phyloP scores from a whole-genome alignment of 1,139 yeast genomes.

The Saccharomycopsis crataegensis region DNA sequence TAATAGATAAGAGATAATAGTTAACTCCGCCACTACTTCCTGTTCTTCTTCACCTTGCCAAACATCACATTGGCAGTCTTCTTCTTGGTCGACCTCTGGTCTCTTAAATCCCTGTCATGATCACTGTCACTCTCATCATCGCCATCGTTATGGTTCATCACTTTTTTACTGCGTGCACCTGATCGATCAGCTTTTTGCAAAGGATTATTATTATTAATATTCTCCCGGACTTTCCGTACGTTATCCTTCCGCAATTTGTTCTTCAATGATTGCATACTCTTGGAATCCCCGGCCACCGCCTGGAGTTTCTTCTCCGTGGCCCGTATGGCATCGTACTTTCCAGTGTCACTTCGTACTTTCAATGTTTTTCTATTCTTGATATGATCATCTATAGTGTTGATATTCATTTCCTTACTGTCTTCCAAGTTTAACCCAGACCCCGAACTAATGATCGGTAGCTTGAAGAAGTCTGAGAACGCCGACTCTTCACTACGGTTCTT shows the following conservation, averaged over 20 bases:
- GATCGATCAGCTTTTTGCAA: too few relatives aligned
- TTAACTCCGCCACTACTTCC: background rate
- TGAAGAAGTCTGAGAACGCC: constrained; percentile 10
- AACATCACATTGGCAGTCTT: constrained; percentile 2
- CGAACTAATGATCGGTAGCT: constrained; percentile 11
- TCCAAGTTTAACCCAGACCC: constrained; percentile 14
- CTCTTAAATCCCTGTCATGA: constrained; percentile 2
- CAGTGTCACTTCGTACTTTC: background rate
- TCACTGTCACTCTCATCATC: constrained; percentile 8
- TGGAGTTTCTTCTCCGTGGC: background rate
- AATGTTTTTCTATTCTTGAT: constrained; percentile 15
- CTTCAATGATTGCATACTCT: constrained; percentile 16
- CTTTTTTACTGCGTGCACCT: too few relatives aligned
- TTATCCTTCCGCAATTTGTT: constrained; percentile 14
- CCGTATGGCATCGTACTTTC: background rate
- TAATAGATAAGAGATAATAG: background rate
- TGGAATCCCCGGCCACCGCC: constrained; percentile 7
- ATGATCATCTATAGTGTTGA: constrained; percentile 15
- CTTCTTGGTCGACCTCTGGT: constrained; percentile 11
- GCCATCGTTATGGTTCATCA: background rate
- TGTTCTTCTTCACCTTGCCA: constrained; percentile 12
- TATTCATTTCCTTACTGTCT: background rate
- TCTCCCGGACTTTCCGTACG: constrained; percentile 4
- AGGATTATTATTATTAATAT: background rate
- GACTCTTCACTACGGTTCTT: background rate